These are phyloP conservation scores for Waltergamsia citrina DNA, from an alignment of 2,329 filamentous ascomycete genomes.

Conservation along the genomic window DNA sequence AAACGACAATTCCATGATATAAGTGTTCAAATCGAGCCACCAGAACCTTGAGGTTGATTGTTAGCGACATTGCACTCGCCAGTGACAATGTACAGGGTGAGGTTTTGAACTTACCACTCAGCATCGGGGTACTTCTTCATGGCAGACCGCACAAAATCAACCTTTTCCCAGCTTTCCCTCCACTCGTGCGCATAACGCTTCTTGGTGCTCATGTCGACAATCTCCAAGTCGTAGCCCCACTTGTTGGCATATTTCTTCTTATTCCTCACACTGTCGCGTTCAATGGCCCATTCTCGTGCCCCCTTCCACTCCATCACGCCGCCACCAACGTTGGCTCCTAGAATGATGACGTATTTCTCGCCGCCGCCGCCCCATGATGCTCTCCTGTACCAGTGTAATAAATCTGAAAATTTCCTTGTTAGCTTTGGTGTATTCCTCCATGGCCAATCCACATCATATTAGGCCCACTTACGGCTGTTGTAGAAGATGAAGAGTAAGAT, in stretches of 20 bases:
- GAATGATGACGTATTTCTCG: constrained; percentile 84
- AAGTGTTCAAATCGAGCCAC: constrained; percentile 97
- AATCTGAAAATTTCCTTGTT: constrained; percentile 23
- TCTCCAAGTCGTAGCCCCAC: constrained; percentile 94
- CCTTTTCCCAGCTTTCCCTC: constrained; percentile 99
- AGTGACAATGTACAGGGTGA: background rate
- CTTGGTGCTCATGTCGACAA: constrained; percentile 98
- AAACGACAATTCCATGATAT: constrained; percentile 91
- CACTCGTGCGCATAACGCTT: constrained; percentile 98
- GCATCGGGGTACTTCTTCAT: constrained; percentile 92
- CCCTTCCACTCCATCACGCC: constrained; percentile 99
- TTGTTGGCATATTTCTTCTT: constrained; percentile 78
- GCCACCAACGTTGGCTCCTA: constrained; percentile 88
- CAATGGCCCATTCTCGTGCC: constrained; percentile 93
- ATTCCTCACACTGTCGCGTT: constrained; percentile 90
- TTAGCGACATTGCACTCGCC: background rate
- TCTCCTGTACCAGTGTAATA: constrained; percentile 59
- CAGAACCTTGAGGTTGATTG: constrained; percentile 70
- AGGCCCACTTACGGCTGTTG: constrained; percentile 55
- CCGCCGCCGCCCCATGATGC: constrained; percentile 69
- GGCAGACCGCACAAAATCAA: constrained; percentile 80
- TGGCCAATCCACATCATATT: background rate
- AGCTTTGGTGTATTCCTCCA: background rate
- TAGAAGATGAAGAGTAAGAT: constrained; percentile 58
- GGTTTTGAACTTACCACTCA: constrained; percentile 66